These are phyloP conservation scores for Globisporangium sylvaticum DNA, from an alignment of 352 stramenopile genomes.

Conservation along the genomic window DNA sequence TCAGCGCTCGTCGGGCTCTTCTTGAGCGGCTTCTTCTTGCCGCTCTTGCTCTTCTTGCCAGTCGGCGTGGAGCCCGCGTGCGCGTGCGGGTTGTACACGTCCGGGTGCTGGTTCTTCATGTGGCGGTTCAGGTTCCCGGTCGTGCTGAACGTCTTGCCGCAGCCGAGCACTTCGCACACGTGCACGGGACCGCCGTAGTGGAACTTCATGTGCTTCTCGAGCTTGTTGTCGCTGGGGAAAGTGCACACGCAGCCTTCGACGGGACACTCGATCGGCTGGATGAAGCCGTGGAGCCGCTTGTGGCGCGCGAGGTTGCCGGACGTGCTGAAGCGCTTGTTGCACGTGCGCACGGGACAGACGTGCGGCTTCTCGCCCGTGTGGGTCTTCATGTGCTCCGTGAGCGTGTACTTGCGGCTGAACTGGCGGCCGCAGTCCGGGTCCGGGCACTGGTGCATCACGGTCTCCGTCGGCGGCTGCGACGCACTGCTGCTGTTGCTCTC, in stretches of 20 bases:
- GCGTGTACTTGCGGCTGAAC: conserved; percentile 56
- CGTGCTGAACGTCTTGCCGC: conserved; percentile 60
- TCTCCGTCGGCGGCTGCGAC: conserved; percentile 12
- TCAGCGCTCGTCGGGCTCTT: conserved; percentile 12
- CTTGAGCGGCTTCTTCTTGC: not conserved
- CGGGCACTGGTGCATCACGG: conserved; percentile 20
- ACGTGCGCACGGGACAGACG: conserved; percentile 38
- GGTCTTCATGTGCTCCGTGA: conserved; percentile 53
- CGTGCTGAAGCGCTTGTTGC: conserved; percentile 50
- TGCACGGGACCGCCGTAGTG: conserved; percentile 31
- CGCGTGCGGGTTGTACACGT: conserved; percentile 11
- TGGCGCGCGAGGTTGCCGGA: conserved; percentile 52
- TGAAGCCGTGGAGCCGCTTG: conserved; percentile 43
- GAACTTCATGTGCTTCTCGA: conserved; percentile 50
- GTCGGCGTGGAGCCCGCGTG: conserved; percentile 3
- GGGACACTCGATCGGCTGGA: conserved; percentile 33
- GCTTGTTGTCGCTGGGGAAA: conserved; percentile 40
- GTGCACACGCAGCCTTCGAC: conserved; percentile 32
- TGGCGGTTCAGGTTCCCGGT: conserved; percentile 55
- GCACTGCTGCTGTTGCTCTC: not conserved
- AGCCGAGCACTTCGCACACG: conserved; percentile 9
- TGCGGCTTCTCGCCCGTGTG: conserved; percentile 56
- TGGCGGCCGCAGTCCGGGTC: conserved; percentile 24
- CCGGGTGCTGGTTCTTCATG: conserved; percentile 8
- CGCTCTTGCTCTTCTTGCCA: not conserved